Evolutionary conservation across 2,329 filamentous ascomycete species (phyloP).

Genomic region (Fusarium nurragi): DNA sequence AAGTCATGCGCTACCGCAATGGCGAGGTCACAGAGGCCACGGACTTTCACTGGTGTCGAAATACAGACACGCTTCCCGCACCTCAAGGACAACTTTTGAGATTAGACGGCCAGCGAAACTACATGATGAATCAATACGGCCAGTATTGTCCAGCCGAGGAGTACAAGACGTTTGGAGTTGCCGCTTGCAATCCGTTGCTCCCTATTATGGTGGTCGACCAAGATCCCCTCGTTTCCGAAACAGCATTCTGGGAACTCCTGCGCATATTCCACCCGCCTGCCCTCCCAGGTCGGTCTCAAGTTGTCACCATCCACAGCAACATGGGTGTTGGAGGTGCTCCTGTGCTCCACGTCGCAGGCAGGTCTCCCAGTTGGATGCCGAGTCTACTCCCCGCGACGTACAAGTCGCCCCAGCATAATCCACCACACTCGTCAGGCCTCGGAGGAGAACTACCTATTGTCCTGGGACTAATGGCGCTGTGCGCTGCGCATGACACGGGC

Average conservation of each 20-base stretch:
- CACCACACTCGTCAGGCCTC: constrained; percentile 46
- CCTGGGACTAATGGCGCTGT: constrained; percentile 54
- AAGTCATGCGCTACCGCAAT: constrained; percentile 50
- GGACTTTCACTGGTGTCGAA: constrained; percentile 38
- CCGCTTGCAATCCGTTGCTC: constrained; percentile 51
- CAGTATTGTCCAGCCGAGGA: not conserved
- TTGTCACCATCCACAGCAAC: constrained; percentile 33
- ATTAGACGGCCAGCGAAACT: not conserved
- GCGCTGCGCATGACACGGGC: not conserved
- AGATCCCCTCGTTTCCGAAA: constrained; percentile 25
- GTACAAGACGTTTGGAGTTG: constrained; percentile 47
- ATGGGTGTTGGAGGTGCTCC: constrained; percentile 23
- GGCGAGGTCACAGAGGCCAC: constrained; percentile 43
- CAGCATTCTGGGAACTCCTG: constrained; percentile 43
- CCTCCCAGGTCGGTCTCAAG: constrained; percentile 44
- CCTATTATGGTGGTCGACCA: constrained; percentile 47
- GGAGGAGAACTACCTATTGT: constrained; percentile 52
- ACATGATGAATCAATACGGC: not conserved
- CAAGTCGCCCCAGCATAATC: constrained; percentile 11
- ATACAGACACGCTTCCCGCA: not conserved
- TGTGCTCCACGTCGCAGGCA: constrained; percentile 47
- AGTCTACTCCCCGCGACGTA: constrained; percentile 49
- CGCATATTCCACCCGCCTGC: constrained; percentile 42
- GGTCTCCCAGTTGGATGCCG: constrained; percentile 52
- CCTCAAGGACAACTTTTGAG: constrained; percentile 2